Evolutionary conservation across 441 rosid species (phyloP).

Genomic region (Arabidopsis hybrid): DNA sequence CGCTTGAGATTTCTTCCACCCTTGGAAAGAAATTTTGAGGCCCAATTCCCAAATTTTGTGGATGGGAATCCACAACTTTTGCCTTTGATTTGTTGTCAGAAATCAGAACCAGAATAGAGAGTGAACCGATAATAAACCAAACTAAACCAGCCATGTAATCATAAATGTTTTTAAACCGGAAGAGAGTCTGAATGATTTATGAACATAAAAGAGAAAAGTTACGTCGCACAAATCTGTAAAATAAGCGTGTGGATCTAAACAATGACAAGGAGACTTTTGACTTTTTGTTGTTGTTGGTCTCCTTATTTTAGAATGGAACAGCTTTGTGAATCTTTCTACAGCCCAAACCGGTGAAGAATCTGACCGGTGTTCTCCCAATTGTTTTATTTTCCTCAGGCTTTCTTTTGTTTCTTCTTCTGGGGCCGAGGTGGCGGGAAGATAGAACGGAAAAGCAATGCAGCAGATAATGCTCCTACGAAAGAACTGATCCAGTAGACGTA

Average conservation of each 20-base stretch:
- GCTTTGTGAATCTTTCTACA: conserved; percentile 26
- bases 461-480: conserved; percentile 78
- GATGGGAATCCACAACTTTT: too few relatives aligned
- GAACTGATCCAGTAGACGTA: conserved; percentile 98
- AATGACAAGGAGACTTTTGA: conserved; percentile 29
- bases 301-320: conserved; percentile 27
- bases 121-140: too few relatives aligned
- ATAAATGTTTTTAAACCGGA: neutral
- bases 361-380: conserved; percentile 8
- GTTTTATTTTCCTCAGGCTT: conserved; percentile 49
- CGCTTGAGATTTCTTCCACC: too few relatives aligned
- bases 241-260: conserved; percentile 16
- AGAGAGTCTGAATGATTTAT: conserved; percentile 26
- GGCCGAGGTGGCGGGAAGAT: conserved; percentile 64
- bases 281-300: neutral
- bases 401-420: conserved; percentile 83
- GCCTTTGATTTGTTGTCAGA: too few relatives aligned
- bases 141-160: too few relatives aligned
- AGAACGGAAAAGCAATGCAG: conserved; percentile 80
- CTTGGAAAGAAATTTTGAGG: too few relatives aligned
- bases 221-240: neutral
- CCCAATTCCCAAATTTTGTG: too few relatives aligned
- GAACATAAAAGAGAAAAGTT: conserved; percentile 13
- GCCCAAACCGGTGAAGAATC: conserved; percentile 19
- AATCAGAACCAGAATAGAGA: too few relatives aligned